Percentiles rank a stretch among this genome's conserved stretches.
Conservation (phyloP, 805 yeast species). For the Lipomyces starkeyi region DNA sequence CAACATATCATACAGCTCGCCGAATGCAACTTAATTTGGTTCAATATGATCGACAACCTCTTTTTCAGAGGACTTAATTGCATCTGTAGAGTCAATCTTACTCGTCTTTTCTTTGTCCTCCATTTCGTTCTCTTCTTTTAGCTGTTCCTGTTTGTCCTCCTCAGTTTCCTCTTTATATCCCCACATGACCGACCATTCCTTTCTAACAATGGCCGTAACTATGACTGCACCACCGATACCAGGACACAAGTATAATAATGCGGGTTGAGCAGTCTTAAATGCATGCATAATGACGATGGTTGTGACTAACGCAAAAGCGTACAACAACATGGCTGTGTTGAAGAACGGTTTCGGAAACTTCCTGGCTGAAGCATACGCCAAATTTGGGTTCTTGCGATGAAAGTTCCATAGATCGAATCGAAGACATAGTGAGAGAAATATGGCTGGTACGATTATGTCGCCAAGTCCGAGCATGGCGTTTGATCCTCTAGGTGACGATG, state of each 20-base stretch:
- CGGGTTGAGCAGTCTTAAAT: slow-evolving; percentile 65
- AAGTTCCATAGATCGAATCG: slow-evolving; percentile 58
- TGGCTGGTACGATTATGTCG: slow-evolving; percentile 68
- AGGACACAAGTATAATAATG: slow-evolving; percentile 68
- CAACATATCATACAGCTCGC: neutral
- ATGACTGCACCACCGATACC: slow-evolving; percentile 35
- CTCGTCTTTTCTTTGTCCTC: neutral
- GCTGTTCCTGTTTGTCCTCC: slow-evolving; percentile 42
- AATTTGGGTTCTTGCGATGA: slow-evolving; percentile 45
- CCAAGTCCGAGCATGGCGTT: slow-evolving; percentile 62
- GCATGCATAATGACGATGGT: slow-evolving; percentile 53
- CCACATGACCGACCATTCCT: slow-evolving; percentile 29
- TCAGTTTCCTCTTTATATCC: slow-evolving; percentile 32
- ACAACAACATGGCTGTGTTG: slow-evolving; percentile 53
- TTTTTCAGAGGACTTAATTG: neutral
- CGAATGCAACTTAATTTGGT: neutral
- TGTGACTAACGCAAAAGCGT: slow-evolving; percentile 53
- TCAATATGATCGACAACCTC: slow-evolving; percentile 3
- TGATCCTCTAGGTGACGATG: slow-evolving; percentile 24
- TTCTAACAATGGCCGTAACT: slow-evolving; percentile 17
- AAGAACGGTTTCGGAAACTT: slow-evolving; percentile 56
- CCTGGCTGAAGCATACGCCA: slow-evolving; percentile 41
- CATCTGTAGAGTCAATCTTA: neutral
- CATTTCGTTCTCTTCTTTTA: slow-evolving; percentile 13
- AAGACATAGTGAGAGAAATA: slow-evolving; percentile 58